Percentiles rank a stretch among this genome's conserved stretches.
Evolutionary conservation across 768 basidiomycete genomes (phyloP).

Genomic region (Mycena pura): DNA sequence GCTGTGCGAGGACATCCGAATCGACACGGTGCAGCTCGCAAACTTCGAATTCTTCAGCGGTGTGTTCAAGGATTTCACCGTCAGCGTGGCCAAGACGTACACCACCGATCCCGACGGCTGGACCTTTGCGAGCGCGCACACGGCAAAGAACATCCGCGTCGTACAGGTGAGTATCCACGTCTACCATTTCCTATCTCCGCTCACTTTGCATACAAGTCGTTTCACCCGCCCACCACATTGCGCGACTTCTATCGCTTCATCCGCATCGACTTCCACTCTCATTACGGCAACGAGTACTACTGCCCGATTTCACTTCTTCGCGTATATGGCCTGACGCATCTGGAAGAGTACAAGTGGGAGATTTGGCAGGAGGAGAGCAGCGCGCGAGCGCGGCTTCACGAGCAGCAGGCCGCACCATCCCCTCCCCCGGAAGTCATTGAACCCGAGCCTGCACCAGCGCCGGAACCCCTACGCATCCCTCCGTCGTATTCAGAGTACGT

Average conservation of each 20-base stretch:
- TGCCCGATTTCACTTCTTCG: conserved; percentile 93
- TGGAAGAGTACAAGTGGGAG: conserved; percentile 96
- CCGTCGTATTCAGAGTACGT: conserved; percentile 23
- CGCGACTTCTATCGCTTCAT: conserved; percentile 92
- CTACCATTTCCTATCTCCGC: neutral
- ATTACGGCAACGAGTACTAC: conserved; percentile 95
- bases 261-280: conserved; percentile 90
- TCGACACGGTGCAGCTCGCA: conserved; percentile 95
- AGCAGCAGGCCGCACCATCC: conserved; percentile 33
- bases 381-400: conserved; percentile 38
- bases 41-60: conserved; percentile 99
- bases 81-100: conserved; percentile 87
- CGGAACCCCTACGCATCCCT: conserved; percentile 19
- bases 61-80: conserved; percentile 89
- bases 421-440: conserved; percentile 23
- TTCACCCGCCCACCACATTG: conserved; percentile 75
- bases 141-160: conserved; percentile 89
- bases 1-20: conserved; percentile 95
- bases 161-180: conserved; percentile 72
- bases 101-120: conserved; percentile 66
- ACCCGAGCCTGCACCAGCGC: conserved; percentile 15
- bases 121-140: conserved; percentile 77
- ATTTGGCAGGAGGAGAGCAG: conserved; percentile 77
- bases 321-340: conserved; percentile 94
- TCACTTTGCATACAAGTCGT: conserved; percentile 55